Evolutionary conservation across 208 protist species (phyloP), one percentile per base, ranked within the genome.

Genomic region (Chromosphaera perkinsii): DNA sequence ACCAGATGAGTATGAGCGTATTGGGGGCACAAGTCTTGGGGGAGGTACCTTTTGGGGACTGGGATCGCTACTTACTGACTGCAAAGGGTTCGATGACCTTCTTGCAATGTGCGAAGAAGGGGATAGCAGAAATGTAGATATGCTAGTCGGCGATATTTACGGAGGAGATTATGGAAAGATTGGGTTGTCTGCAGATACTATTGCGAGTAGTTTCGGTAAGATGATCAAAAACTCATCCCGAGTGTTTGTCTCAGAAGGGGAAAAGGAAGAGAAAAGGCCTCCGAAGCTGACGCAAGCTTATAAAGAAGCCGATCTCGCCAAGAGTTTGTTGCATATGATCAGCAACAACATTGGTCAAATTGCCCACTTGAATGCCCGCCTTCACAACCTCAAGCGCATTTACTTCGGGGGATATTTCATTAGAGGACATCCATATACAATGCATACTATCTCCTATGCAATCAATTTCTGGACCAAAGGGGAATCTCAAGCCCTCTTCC

Each of bases 141-240:
- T 97, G 31, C 84, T 96, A 0, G 93, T 97, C 3, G 92, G 93
- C 20, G 93, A 98, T 75, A 98, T 98, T 47, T 97, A 97, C 69
- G 94, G 92, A 12, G 71, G 59, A 1, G 78, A 78, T 49, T 96
- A 94, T 80, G 86, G 87, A 10, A 66, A 69, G 27, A 52, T 86
- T 29, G 84, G 83, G 0, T 64, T 91, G 10, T 57, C 37, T 5
- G 49, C 72, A 0, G 69, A 84, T 10, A 72, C 57, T 0, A 86
- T 82, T 33, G 86, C 86, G 0, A 75, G 61, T 27, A 76, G 56
- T 36, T 87, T 87, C 48, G 80, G 77, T 27, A 80, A 83, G 17
- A 52, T 56, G 2, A 66, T 63, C 20, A 26, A n/a, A 52, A 27
- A 5, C 17, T 39, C 24, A 51, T 22, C 59, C 42, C 22, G 32